Evolutionary conservation across 1,284 basidiomycete species (phyloP), one percentile per base, ranked within the genome.

Genomic region (Coniferiporia weirii): DNA sequence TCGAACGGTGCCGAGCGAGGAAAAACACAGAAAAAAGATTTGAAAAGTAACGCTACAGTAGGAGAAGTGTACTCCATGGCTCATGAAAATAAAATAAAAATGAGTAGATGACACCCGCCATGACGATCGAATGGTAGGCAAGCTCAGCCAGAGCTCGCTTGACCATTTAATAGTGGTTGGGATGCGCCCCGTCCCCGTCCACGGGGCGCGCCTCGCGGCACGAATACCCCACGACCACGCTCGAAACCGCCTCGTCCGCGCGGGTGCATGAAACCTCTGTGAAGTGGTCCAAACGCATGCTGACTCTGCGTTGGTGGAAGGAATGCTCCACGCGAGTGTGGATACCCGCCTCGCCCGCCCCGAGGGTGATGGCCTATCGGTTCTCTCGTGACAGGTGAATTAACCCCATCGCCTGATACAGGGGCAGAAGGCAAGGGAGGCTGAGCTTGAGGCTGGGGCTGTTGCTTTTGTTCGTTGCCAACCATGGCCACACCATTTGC

Each of bases 171-270:
- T 10, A 46, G 38, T n/a, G 36, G 46, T 12, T 44, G 52, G 20
- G 38, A 35, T 38, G 46, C 50, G 38, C 76, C 79, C 40, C 79
- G 68, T 15, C 75, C 79, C 17, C 80, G 70, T 48, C 76, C 80
- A 54, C 79, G 73, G 62, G 70, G 74, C 9, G 38, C 70, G 72
- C 35, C 77, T 71, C 51, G 56, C n/a, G 40, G 48, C 67, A 35
- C 34, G 13, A 13, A n/a, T 15, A 32, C 32, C 38, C 75, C 77
- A 5, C 77, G 70, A 47, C 76, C 75, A 17, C 76, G 71, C 54
- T 76, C 74, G 54, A 70, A 71, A 15, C 73, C 72, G 35, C 63
- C 59, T 40, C 73, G 65, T 27, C 75, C 74, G 36, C 74, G 72
- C 64, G 67, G 69, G 38, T 64, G 68, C 34, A 67, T 61, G 13